These are phyloP conservation scores for Akanthomyces lecanii DNA, from an alignment of 2,329 filamentous ascomycete species.

Conservation along the genomic window DNA sequence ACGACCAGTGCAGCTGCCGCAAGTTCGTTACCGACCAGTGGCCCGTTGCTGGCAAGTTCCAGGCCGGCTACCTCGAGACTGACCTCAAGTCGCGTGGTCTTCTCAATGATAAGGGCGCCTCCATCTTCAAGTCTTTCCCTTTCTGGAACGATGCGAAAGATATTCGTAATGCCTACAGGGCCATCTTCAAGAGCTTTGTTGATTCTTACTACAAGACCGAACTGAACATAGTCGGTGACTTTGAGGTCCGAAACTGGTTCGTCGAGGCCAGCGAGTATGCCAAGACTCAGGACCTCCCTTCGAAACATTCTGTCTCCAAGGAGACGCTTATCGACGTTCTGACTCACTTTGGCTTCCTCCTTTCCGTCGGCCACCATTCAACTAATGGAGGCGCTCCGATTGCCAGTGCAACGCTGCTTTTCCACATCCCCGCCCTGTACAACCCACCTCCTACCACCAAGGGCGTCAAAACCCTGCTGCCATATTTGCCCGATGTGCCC, in stretches of 20 bases:
- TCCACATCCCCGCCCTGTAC: constrained; percentile 40
- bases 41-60: constrained; percentile 29
- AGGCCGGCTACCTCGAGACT: constrained; percentile 35
- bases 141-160: constrained; percentile 40
- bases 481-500: constrained; percentile 31
- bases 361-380: constrained; percentile 34
- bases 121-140: constrained; percentile 37
- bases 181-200: constrained; percentile 39
- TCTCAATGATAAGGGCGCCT: constrained; percentile 32
- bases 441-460: constrained; percentile 36
- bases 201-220: constrained; percentile 39
- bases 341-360: constrained; percentile 31
- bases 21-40: constrained; percentile 29
- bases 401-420: constrained; percentile 35
- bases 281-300: constrained; percentile 39
- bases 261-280: constrained; percentile 36
- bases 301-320: constrained; percentile 21
- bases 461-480: constrained; percentile 32
- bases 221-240: constrained; percentile 31
- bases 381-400: constrained; percentile 40
- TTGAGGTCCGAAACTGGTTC: constrained; percentile 43
- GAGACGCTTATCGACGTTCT: constrained; percentile 36
- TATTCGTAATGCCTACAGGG: constrained; percentile 33
- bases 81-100: constrained; percentile 38
- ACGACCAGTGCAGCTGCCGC: constrained; percentile 27